Conservation (phyloP, 2,329 filamentous ascomycete species). For the Cadophora sp. region DNA sequence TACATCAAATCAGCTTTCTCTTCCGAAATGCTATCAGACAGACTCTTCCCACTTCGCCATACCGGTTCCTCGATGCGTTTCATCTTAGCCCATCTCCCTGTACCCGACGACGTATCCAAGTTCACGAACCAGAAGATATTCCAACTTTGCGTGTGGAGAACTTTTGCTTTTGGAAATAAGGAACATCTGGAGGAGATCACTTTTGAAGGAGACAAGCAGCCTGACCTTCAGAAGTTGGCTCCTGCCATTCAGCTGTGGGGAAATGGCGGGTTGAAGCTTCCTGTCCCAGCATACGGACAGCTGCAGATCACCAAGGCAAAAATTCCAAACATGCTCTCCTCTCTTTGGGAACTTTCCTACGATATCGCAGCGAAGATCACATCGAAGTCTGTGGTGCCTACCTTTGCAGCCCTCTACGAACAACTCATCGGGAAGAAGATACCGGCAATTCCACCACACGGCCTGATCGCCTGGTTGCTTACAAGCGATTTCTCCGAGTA, state of each 20-base stretch:
- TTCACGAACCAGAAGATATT: slow-evolving; percentile 12
- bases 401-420: slow-evolving; percentile 17
- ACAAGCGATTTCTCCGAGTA: slow-evolving; percentile 25
- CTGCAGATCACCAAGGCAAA: slow-evolving; percentile 20
- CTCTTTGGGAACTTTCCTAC: slow-evolving; percentile 17
- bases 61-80: slow-evolving; percentile 21
- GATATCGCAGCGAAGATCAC: neutral
- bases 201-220: neutral
- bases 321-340: slow-evolving; percentile 16
- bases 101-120: neutral
- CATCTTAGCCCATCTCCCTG: slow-evolving; percentile 6
- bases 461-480: slow-evolving; percentile 23
- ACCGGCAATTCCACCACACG: slow-evolving; percentile 5
- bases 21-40: slow-evolving; percentile 14
- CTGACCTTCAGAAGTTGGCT: neutral
- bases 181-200: neutral
- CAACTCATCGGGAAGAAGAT: slow-evolving; percentile 14
- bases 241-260: neutral
- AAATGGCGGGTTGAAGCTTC: neutral
- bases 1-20: slow-evolving; percentile 8
- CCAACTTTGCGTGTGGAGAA: slow-evolving; percentile 22
- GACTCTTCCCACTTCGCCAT: slow-evolving; percentile 24
- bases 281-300: slow-evolving; percentile 19
- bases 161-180: slow-evolving; percentile 22
- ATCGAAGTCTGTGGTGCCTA: neutral